Evolutionary conservation across 2,329 filamentous ascomycete genomes (phyloP).

Genomic region (Nannizziopsis barbatae): DNA sequence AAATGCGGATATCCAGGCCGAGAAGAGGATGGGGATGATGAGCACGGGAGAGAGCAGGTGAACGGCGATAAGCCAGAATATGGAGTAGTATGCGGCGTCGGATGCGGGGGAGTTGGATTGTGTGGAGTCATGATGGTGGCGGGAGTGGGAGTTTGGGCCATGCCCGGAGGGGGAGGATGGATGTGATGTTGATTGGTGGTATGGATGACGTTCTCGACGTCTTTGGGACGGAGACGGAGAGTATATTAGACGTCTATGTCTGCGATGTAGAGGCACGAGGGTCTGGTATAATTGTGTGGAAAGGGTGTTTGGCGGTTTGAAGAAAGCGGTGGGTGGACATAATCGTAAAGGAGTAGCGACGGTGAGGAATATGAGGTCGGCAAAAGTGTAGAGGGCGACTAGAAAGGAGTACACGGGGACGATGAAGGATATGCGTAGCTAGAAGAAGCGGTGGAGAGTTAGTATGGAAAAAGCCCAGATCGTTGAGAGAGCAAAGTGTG

Average conservation of each 20-base stretch:
- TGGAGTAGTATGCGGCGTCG: slow-evolving; percentile 25
- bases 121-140: slow-evolving; percentile 17
- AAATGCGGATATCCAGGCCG: slow-evolving; percentile 48
- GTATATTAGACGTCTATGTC: slow-evolving; percentile 31
- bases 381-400: slow-evolving; percentile 45
- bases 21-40: slow-evolving; percentile 45
- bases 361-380: slow-evolving; percentile 41
- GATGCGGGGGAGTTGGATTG: slow-evolving; percentile 33
- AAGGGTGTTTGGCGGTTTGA: slow-evolving; percentile 37
- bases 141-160: neutral
- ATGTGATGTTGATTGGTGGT: slow-evolving; percentile 16
- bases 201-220: slow-evolving; percentile 18
- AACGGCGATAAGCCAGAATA: slow-evolving; percentile 38
- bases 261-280: slow-evolving; percentile 44
- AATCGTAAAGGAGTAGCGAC: slow-evolving; percentile 45
- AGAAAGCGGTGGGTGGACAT: slow-evolving; percentile 35
- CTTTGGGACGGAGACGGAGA: slow-evolving; percentile 15
- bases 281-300: slow-evolving; percentile 41
- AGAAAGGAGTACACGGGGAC: slow-evolving; percentile 45
- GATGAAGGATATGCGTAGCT: slow-evolving; percentile 27
- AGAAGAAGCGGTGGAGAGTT: neutral
- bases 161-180: slow-evolving; percentile 3
- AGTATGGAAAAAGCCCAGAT: neutral
- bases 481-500: neutral
- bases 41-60: slow-evolving; percentile 47